Base-by-base conservation (phyloP, 306 rosid genomes). In the Acmispon strigosus region DNA sequence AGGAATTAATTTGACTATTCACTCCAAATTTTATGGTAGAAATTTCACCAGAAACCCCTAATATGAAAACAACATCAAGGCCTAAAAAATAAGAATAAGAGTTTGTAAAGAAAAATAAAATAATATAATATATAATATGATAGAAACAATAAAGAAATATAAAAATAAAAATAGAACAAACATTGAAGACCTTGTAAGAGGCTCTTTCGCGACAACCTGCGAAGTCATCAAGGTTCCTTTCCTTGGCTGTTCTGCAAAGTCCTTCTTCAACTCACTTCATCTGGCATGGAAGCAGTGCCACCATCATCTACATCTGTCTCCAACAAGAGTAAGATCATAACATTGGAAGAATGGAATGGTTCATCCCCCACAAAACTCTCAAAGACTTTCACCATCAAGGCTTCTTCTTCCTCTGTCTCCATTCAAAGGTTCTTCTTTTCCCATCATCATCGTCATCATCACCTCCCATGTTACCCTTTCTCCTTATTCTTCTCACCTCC, bases 311-410 rank as follows among this genome's bases (percentile, higher is more conserved):
- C 79, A 18, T 37, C 84, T 6, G 43, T 32, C 12, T 39, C 83
- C 43, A 48, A 66, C 8, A 79, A 79, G 24, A 22, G 24, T 22
- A 22, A 22, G 16, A 72, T 32, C 42, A 15, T 79, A 41, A 70
- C 83, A 37, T 67, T 90, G 61, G 98, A 93, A 83, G 96, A 93
- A 81, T 88, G 94, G 94, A 93, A 86, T 34, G 98, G 97, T 41
- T 88, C 92, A 24, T 85, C 97, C 32, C 69, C 94, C 16, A 45
- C 84, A 50, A 89, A 93, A 37, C 98, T 93, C 80, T 89, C 90
- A 1, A 88, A 77, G 82, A 93, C 96, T 47, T 92, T 89, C 75
- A 87, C 92, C 60, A 88, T 93, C 43, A 84, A 84, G 7, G 86
- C 88, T 16, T 84, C 88, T 27, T 86, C 90, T 74, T 84, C 86